Evolutionary conservation across 2,329 filamentous ascomycete genomes (phyloP), one percentile per base, ranked within the genome.

Genomic region (Fusarium marasasianum): DNA sequence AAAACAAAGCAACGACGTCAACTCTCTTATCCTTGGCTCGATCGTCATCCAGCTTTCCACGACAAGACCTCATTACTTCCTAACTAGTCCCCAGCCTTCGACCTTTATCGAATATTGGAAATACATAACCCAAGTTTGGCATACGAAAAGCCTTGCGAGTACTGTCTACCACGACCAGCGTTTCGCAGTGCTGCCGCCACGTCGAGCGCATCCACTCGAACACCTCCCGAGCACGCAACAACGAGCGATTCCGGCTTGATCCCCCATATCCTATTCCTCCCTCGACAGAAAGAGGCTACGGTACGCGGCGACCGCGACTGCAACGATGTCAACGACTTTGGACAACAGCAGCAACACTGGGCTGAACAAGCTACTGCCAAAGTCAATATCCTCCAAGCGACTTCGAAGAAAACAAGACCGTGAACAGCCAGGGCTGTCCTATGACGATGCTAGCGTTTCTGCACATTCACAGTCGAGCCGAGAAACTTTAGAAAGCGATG

Each of bases 301-400:
- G 61, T 44, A 47, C 51, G 41, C 43, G 44, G 44, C 54, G 51
- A 65, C 47, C 17, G 55, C 35, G 48, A 60, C 48, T 24, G 44
- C 40, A 50, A 66, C 50, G 26, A 56, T 63, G 61, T 38, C 70
- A 55, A 61, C 74, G 24, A 72, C 64, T 44, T 68, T 77, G 68
- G 77, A 78, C 53, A 78, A 72, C 74, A 75, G 76, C 37, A 73
- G 68, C 63, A 77, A 68, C 72, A 83, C 79, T 71, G 82, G 83
- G 18, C 80, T 89, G 48, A 84, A 83, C 65, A 90, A 88, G 80
- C 83, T 91, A 37, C 80, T 91, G 41, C 85, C 88, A 58, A 89
- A 87, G 77, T 83, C 84, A 43, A 84, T 90, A 61, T 81, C 82
- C 35, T 83, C 83, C 54, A 88, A 86, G 77, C 85, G 87, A 53